phyloP scores from a whole-genome alignment of 78 protist genomes.

The Isochrysis galbana region DNA sequence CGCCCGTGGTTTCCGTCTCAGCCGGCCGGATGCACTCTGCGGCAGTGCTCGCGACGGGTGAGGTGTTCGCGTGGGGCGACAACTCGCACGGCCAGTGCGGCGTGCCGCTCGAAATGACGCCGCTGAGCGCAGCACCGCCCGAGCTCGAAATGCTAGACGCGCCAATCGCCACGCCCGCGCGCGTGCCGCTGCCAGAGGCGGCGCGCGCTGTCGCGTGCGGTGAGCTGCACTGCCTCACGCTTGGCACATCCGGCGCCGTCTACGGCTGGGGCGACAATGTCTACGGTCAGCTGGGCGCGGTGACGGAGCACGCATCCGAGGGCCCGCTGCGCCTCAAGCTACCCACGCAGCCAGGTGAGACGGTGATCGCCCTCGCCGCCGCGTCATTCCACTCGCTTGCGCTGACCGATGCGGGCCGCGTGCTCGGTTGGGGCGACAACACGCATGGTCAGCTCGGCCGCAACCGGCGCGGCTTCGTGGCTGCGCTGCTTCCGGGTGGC shows the following conservation, averaged over 20 bases:
- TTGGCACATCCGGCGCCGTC: neutral
- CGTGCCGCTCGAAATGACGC: neutral
- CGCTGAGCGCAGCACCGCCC: neutral
- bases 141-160: neutral
- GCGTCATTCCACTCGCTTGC: neutral
- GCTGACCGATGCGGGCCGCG: neutral
- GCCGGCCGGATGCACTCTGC: neutral
- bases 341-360: neutral
- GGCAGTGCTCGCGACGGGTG: neutral
- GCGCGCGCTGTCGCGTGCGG: neutral
- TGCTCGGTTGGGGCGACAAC: constrained; percentile 6
- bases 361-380: neutral
- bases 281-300: neutral
- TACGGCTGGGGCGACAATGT: neutral
- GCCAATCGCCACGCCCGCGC: neutral
- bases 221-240: neutral
- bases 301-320: neutral
- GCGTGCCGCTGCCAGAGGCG: neutral
- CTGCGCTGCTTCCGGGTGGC: neutral
- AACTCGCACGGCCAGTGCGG: neutral
- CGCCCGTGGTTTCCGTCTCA: neutral
- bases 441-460: neutral
- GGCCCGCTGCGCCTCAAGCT: neutral
- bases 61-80: neutral
- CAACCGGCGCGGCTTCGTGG: neutral